Evolutionary conservation across 768 basidiomycete species (phyloP).

Genomic region (Dacryopinax spathularia): DNA sequence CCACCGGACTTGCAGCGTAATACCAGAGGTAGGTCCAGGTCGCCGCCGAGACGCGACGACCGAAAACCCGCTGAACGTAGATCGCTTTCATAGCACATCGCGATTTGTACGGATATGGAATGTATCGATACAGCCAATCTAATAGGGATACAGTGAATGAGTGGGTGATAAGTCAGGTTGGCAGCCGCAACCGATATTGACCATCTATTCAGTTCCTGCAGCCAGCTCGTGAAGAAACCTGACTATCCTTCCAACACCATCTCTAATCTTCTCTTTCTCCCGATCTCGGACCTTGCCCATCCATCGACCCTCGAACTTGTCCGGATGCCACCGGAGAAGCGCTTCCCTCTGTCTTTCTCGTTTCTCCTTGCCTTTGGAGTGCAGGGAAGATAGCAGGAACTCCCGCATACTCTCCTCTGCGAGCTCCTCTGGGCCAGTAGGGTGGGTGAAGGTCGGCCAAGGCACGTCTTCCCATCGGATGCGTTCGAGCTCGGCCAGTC

Average conservation of each 20-base stretch:
- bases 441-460: slow-evolving; percentile 7
- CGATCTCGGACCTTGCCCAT: slow-evolving; percentile 47
- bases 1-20: too few species aligned
- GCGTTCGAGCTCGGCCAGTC: background rate
- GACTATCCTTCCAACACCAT: slow-evolving; percentile 59
- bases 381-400: slow-evolving; percentile 7
- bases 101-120: too few species aligned
- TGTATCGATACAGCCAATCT: too few species aligned
- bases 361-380: slow-evolving; percentile 12
- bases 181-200: background rate
- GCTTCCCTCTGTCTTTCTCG: slow-evolving; percentile 68
- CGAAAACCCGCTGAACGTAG: too few species aligned
- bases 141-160: too few species aligned
- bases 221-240: slow-evolving; percentile 58
- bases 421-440: slow-evolving; percentile 6
- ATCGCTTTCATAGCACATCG: too few species aligned
- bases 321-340: slow-evolving; percentile 67
- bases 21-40: too few species aligned
- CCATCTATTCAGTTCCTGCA: slow-evolving; percentile 23
- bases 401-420: slow-evolving; percentile 5
- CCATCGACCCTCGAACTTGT: slow-evolving; percentile 60
- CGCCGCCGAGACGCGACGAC: too few species aligned
- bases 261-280: slow-evolving; percentile 52
- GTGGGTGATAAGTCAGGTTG: too few species aligned
- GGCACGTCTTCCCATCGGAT: slow-evolving; percentile 6